phyloP scores from a whole-genome alignment of 768 basidiomycete genomes.

The Wakefieldia striispora region DNA sequence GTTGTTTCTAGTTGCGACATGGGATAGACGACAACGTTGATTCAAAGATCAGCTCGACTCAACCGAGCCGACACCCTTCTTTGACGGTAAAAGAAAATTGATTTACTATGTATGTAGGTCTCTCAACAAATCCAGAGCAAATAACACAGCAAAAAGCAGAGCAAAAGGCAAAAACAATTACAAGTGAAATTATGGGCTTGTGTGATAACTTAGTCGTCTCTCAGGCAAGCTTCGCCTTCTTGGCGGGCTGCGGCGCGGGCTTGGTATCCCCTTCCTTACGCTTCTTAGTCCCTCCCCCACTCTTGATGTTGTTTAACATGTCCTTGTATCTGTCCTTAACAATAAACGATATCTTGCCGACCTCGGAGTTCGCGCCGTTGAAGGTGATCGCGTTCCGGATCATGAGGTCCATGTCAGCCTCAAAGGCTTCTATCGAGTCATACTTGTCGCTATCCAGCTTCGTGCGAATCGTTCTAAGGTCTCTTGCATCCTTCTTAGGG shows the following conservation, averaged over 20 bases:
- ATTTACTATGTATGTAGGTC: neutral
- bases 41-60: no score
- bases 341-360: conserved; percentile 58
- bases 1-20: conserved; percentile 25
- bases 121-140: conserved; percentile 12
- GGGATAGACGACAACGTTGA: neutral
- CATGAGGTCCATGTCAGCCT: conserved; percentile 88
- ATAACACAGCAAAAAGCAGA: conserved; percentile 28
- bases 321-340: conserved; percentile 54
- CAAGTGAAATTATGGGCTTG: conserved; percentile 26
- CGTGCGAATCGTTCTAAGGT: conserved; percentile 75
- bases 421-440: conserved; percentile 71
- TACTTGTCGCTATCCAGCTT: conserved; percentile 85
- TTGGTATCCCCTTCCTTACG: conserved; percentile 68
- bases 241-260: conserved; percentile 57
- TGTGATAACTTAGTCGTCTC: conserved; percentile 25
- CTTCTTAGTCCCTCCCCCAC: conserved; percentile 56
- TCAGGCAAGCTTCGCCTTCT: conserved; percentile 67
- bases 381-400: conserved; percentile 84
- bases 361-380: conserved; percentile 80
- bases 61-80: no score
- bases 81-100: neutral
- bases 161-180: conserved; percentile 19
- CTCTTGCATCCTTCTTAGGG: conserved; percentile 81
- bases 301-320: conserved; percentile 43